Conservation (phyloP, 345 rosid species). For the Eucalyptus globulus region DNA sequence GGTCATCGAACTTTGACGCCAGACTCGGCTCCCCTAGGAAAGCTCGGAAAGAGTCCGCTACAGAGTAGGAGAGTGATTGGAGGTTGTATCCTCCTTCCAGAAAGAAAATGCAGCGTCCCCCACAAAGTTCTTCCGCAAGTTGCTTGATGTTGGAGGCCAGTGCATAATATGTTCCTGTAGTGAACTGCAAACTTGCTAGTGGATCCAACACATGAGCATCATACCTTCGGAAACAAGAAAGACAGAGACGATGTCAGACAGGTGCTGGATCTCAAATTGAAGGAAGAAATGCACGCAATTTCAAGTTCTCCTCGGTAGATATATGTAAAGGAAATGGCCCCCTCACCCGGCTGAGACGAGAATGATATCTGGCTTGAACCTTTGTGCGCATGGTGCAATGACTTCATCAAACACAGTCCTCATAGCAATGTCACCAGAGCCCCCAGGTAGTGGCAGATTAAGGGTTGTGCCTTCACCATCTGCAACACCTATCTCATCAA, state of each 20-base stretch:
- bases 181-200: conserved; percentile 70
- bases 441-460: conserved; percentile 90
- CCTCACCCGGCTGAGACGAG: conserved; percentile 98
- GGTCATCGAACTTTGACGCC: conserved; percentile 73
- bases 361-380: conserved; percentile 86
- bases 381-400: conserved; percentile 77
- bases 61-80: conserved; percentile 71
- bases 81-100: conserved; percentile 97
- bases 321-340: neutral
- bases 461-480: conserved; percentile 85
- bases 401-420: conserved; percentile 77
- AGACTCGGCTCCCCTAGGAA: conserved; percentile 69
- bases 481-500: conserved; percentile 66
- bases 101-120: conserved; percentile 84
- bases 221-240: conserved; percentile 23
- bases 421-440: conserved; percentile 86
- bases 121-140: conserved; percentile 74
- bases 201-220: conserved; percentile 92
- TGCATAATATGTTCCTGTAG: conserved; percentile 76
- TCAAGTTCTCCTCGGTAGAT: neutral
- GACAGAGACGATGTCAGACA: neutral
- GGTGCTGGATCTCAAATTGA: neutral
- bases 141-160: conserved; percentile 64
- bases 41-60: conserved; percentile 78
- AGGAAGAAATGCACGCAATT: neutral